Conservation (phyloP, 1,284 basidiomycete genomes). For the Sporisorium iseilematis-ciliati region DNA sequence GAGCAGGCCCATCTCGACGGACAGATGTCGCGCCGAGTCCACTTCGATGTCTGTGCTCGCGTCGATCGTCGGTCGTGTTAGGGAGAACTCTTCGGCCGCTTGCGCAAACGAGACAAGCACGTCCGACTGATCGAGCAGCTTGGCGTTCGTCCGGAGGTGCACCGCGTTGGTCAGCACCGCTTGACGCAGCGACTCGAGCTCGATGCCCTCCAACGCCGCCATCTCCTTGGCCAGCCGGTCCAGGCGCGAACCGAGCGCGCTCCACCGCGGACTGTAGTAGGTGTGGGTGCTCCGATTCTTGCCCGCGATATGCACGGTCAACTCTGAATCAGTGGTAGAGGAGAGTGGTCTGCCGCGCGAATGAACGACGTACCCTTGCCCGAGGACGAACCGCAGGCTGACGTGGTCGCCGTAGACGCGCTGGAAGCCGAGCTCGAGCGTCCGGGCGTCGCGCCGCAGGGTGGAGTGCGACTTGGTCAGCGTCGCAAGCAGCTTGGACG, state of each 20-base stretch:
- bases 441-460: conserved; percentile 41
- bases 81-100: conserved; percentile 82
- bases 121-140: conserved; percentile 88
- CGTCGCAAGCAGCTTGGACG: conserved; percentile 44
- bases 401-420: conserved; percentile 35
- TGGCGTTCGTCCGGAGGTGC: conserved; percentile 78
- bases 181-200: conserved; percentile 59
- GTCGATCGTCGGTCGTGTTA: conserved; percentile 79
- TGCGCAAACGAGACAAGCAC: conserved; percentile 84
- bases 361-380: conserved; percentile 67
- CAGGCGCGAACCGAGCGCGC: conserved; percentile 48
- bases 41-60: conserved; percentile 75
- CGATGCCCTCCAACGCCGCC: conserved; percentile 39
- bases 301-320: conserved; percentile 54
- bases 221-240: conserved; percentile 49
- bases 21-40: conserved; percentile 86
- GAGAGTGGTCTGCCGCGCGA: conserved; percentile 40
- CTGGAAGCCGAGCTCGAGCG: conserved; percentile 50
- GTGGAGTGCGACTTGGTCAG: conserved; percentile 45
- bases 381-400: conserved; percentile 56
- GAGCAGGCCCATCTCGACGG: conserved; percentile 89
- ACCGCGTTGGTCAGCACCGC: conserved; percentile 39
- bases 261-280: conserved; percentile 59
- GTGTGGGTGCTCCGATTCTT: conserved; percentile 59
- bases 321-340: background rate